Evolutionary conservation across 345 rosid species (phyloP).

Genomic region (Luvunga scandens): DNA sequence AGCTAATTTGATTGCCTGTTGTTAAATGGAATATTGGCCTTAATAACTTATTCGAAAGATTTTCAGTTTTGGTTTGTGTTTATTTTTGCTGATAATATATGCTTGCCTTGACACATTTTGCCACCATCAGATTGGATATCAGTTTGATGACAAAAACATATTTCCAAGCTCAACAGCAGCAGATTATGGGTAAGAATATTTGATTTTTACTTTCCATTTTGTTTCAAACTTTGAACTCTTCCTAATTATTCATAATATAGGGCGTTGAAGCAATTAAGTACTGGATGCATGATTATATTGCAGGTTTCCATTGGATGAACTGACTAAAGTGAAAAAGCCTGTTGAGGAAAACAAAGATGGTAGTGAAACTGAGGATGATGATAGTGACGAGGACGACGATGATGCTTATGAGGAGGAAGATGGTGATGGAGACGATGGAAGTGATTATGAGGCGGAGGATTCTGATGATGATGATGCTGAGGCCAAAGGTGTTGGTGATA

Average conservation of each 20-base stretch:
- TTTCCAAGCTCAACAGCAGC: not conserved
- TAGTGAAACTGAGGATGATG: not conserved
- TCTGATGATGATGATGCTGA: slow-evolving; percentile 10
- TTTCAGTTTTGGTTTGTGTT: not conserved
- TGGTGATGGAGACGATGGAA: slow-evolving; percentile 2
- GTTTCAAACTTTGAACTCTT: not conserved
- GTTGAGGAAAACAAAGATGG: slow-evolving; percentile 5
- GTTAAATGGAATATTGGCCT: not conserved
- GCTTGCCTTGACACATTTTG: not conserved
- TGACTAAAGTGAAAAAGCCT: not conserved
- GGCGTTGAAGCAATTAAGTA: not conserved
- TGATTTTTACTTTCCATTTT: not conserved
- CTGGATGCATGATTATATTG: not conserved
- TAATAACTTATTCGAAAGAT: not conserved
- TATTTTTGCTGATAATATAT: not conserved
- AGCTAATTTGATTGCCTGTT: not conserved
- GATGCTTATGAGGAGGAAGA: not conserved
- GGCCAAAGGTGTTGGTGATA: not conserved
- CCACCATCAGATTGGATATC: slow-evolving; percentile 4
- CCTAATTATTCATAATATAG: not conserved
- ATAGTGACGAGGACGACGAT: not conserved
- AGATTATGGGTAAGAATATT: not conserved
- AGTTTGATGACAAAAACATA: not conserved
- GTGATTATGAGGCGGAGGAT: not conserved
- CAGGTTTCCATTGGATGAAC: slow-evolving; percentile 9